These are phyloP conservation scores for Boletus speciosus DNA, from an alignment of 768 basidiomycete species.

Conservation along the genomic window DNA sequence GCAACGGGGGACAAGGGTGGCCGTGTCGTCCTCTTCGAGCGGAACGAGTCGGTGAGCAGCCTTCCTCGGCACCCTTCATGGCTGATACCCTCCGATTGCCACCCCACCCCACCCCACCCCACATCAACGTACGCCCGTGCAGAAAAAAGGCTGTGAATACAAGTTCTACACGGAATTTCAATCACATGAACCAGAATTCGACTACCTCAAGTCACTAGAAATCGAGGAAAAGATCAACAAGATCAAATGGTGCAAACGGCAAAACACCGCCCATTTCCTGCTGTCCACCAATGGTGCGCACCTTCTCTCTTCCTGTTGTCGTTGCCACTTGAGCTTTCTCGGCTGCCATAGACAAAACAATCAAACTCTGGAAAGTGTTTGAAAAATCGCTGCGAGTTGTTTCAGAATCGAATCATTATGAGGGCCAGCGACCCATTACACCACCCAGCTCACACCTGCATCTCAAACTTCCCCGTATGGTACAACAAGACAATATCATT, in stretches of 20 bases:
- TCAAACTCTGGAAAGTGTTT: constrained; percentile 99
- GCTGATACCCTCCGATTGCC: constrained; percentile 36
- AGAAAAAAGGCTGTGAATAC: constrained; percentile 99
- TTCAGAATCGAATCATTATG: constrained; percentile 91
- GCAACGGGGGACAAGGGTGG: constrained; percentile 99
- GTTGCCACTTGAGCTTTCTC: not conserved
- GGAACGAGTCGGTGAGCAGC: constrained; percentile 85
- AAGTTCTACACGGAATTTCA: constrained; percentile 99
- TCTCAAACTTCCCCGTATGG: constrained; percentile 86
- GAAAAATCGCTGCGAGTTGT: constrained; percentile 96
- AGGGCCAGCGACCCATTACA: constrained; percentile 69
- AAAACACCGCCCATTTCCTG: constrained; percentile 96
- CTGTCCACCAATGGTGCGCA: constrained; percentile 90
- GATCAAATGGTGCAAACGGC: constrained; percentile 99
- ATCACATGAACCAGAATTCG: constrained; percentile 99
- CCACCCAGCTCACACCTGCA: constrained; percentile 55
- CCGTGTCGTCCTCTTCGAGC: constrained; percentile 96
- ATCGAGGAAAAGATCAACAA: constrained; percentile 99
- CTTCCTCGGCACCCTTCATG: constrained; percentile 5
- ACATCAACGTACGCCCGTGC: constrained; percentile 18
- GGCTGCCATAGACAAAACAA: constrained; percentile 82
- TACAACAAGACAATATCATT: constrained; percentile 95
- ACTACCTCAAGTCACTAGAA: constrained; percentile 99
- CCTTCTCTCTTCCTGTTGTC: not conserved
- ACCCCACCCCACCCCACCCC: constrained; percentile 6